Evolutionary conservation across 2,329 filamentous ascomycete species (phyloP), one percentile per base, ranked within the genome.

Genomic region (Trichoderma koningiopsis): DNA sequence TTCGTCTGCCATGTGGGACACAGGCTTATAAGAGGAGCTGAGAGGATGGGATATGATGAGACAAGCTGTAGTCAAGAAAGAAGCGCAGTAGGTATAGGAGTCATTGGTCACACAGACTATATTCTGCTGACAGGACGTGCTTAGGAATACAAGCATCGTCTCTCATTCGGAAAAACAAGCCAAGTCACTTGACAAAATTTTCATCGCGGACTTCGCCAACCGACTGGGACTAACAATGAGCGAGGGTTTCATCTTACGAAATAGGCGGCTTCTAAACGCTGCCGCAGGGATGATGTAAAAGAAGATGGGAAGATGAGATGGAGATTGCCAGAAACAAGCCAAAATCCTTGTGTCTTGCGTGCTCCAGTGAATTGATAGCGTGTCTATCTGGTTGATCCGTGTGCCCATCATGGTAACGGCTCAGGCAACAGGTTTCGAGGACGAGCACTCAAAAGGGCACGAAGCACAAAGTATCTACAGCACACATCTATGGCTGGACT

Each of bases 41-140:
- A n/a, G 40, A 52, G 29, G 27, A 35, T 7, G 37, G 27, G n/a
- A 24, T 11, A 65, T 56, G 19, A 56, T 56, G 62, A 65, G 43
- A 65, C 62, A n/a, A 56, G 52, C 6, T 35, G 35, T 37, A 19
- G 53, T 29, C 49, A 6, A 49, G 49, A 31, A 47, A 64, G 52
- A 55, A 55, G 33, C 56, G 31, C n/a, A 33, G 24, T 13, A 35
- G 24, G 31, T 29, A 55, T 31, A 29, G 47, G 31, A 29, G 6
- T 61, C n/a, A 65, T 57, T 65, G 52, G 52, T 35, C 62, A 53
- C 62, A 65, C 52, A 57, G 52, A 33, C 52, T 22, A 56, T 31
- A 57, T 7, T 43, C 24, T 65, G 62, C 62, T 65, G 62, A 65
- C 37, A 22, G 40, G 52, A 55, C 37, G 22, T 56, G 35, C 22